A percentile compares a stretch with the other conserved stretches of the same genome.
Evolutionary conservation across 768 basidiomycete genomes (phyloP).

Genomic region (Hemileccinum impolitum): DNA sequence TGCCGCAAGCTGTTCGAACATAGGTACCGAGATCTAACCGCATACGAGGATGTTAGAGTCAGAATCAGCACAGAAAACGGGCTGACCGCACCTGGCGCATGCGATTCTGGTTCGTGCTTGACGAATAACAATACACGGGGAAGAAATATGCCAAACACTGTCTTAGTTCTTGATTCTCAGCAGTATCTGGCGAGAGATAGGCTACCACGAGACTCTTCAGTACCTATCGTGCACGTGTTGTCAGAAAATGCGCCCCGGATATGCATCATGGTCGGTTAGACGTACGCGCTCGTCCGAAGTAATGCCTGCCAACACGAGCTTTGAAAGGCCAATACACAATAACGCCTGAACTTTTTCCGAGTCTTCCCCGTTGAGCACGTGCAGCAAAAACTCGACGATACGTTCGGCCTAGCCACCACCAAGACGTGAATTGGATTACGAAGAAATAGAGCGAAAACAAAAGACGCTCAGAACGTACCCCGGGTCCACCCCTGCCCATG

Average conservation of each 20-base stretch:
- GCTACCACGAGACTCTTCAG: constrained; percentile 48
- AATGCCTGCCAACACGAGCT: constrained; percentile 77
- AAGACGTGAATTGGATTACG: not conserved
- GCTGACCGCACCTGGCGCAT: constrained; percentile 47
- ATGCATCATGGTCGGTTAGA: not conserved
- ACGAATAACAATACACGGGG: constrained; percentile 83
- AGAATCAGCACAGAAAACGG: not conserved
- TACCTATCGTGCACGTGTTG: constrained; percentile 30
- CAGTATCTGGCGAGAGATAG: constrained; percentile 80
- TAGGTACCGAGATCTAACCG: constrained; percentile 63
- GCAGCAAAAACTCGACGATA: constrained; percentile 65
- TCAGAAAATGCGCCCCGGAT: not conserved
- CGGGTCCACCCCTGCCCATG: constrained; percentile 43
- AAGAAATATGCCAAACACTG: constrained; percentile 89
- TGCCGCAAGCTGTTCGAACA: constrained; percentile 58
- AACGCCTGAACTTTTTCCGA: constrained; percentile 67
- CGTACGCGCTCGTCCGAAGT: constrained; percentile 68
- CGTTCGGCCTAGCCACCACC: constrained; percentile 41
- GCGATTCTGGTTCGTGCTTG: constrained; percentile 63
- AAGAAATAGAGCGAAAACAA: not conserved
- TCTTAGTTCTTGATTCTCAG: constrained; percentile 75
- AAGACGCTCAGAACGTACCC: constrained; percentile 26
- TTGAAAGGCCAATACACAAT: constrained; percentile 77
- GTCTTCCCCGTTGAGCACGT: constrained; percentile 49
- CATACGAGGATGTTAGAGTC: not conserved